phyloP scores from a whole-genome alignment of 1,284 basidiomycete genomes.

The Ustilago tritici region DNA sequence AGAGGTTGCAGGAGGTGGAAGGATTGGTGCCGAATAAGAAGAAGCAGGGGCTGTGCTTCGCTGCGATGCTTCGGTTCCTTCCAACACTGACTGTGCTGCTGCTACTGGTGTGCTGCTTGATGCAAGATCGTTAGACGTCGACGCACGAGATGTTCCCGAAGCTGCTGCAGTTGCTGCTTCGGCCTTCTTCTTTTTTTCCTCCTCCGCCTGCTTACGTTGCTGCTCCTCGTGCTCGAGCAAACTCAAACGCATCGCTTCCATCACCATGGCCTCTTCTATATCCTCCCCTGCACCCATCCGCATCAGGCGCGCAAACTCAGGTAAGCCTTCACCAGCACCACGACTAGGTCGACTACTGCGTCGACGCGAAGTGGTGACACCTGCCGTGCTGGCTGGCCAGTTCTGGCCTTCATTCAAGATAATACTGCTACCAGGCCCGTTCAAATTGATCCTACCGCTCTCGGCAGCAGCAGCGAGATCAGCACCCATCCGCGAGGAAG shows the following conservation, averaged over 20 bases:
- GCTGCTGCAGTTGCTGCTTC: conserved; percentile 11
- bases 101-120: conserved; percentile 6
- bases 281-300: conserved; percentile 84
- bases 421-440: conserved; percentile 68
- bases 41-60: conserved; percentile 7
- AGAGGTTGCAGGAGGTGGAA: conserved; percentile 9
- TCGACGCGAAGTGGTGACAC: conserved; percentile 34
- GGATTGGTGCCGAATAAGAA: background rate
- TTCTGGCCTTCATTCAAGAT: conserved; percentile 61
- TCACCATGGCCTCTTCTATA: conserved; percentile 95
- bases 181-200: conserved; percentile 52
- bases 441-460: conserved; percentile 51
- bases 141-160: conserved; percentile 9
- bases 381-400: conserved; percentile 36
- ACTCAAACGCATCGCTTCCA: conserved; percentile 98
- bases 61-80: conserved; percentile 26
- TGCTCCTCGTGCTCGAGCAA: conserved; percentile 83
- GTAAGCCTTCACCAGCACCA: conserved; percentile 29
- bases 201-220: conserved; percentile 68
- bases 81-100: conserved; percentile 34
- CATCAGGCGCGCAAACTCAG: conserved; percentile 84
- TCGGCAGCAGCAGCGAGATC: conserved; percentile 57
- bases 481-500: conserved; percentile 73
- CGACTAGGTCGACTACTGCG: conserved; percentile 47
- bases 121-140: conserved; percentile 12